phyloP scores from a whole-genome alignment of 768 basidiomycete genomes.

The Multifurca ochricompacta region DNA sequence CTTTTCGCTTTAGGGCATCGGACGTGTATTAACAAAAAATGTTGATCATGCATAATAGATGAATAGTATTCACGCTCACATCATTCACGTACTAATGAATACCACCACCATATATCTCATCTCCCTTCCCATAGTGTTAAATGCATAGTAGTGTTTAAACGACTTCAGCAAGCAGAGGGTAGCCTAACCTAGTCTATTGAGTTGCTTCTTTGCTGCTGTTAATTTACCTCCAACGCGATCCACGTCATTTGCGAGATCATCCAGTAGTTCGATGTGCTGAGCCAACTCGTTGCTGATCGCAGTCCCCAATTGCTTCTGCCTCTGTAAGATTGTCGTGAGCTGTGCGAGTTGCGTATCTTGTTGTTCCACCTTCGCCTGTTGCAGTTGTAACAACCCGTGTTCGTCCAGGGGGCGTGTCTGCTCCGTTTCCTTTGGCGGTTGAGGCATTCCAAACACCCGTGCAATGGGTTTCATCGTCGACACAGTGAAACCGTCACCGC shows the following conservation, averaged over 20 bases:
- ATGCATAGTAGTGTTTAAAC: neutral
- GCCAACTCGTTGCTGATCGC: slow-evolving; percentile 80
- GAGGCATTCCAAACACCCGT: slow-evolving; percentile 69
- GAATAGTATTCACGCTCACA: neutral
- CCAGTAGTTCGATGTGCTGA: slow-evolving; percentile 79
- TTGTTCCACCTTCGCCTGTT: slow-evolving; percentile 70
- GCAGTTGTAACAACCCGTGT: slow-evolving; percentile 68
- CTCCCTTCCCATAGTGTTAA: neutral
- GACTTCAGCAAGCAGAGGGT: neutral
- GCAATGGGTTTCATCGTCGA: slow-evolving; percentile 36
- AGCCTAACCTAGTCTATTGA: slow-evolving; percentile 64
- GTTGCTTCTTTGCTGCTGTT: slow-evolving; percentile 67
- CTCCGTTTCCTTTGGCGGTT: slow-evolving; percentile 67
- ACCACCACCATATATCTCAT: slow-evolving; percentile 2
- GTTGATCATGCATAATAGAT: slow-evolving; percentile 13
- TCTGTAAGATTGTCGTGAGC: slow-evolving; percentile 71
- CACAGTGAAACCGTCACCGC: neutral
- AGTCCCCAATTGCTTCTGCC: slow-evolving; percentile 80
- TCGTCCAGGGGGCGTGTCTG: slow-evolving; percentile 84
- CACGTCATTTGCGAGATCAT: slow-evolving; percentile 68
- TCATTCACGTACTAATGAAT: slow-evolving; percentile 5
- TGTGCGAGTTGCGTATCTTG: slow-evolving; percentile 80
- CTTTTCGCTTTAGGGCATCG: slow-evolving; percentile 44
- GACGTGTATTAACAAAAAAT: slow-evolving; percentile 40
- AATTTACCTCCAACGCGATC: slow-evolving; percentile 75